Evolutionary conservation across 2,329 filamentous ascomycete genomes (phyloP), one percentile per base, ranked within the genome.

Genomic region (Xylaria sp.): DNA sequence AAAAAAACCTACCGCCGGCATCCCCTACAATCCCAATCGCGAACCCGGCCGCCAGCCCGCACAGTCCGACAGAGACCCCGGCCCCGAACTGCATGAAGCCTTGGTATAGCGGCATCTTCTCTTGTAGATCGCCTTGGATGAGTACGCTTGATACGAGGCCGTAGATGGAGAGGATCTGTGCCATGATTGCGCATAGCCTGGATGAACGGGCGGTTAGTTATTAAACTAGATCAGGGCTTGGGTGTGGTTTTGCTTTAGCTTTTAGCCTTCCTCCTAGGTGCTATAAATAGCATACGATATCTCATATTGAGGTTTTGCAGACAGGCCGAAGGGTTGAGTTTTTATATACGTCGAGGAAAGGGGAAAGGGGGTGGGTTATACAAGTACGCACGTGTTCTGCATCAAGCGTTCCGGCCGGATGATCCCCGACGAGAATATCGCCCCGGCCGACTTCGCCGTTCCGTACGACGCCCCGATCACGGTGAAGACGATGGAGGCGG

Each of bases 391-490:
- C 78, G 80, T 82, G 67, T 81, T 82, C 72, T 83, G 81, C 78
- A 82, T 81, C 65, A 84, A 73, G 60, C 79, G 79, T 3, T 83
- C 81, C 6, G 83, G 83, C 2, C 81, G 81, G 62, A 83, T 75
- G 73, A 84, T 76, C 63, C 82, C 82, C 30, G 78, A 77, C 28
- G 81, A 75, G 72, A 83, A 83, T 72, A 84, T 83, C 63, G 81
- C 82, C 41, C 78, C 77, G 55, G 56, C 95, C 78, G 95, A 96
- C 89, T 99, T 98, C 81, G 96, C 96, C 75, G 96, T 99, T 82
- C 96, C 96, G 85, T 98, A 99, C 76, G 95, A 93, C 78, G 95
- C 95, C 81, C 95, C 94, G 76, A 97, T 91, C 83, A 93, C 97
- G 80, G 93, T 97, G 88, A 97, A 97, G 80, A 97, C 91, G 80